phyloP scores from a whole-genome alignment of 2,329 filamentous ascomycete species.

The Hymenoscyphus occultus region DNA sequence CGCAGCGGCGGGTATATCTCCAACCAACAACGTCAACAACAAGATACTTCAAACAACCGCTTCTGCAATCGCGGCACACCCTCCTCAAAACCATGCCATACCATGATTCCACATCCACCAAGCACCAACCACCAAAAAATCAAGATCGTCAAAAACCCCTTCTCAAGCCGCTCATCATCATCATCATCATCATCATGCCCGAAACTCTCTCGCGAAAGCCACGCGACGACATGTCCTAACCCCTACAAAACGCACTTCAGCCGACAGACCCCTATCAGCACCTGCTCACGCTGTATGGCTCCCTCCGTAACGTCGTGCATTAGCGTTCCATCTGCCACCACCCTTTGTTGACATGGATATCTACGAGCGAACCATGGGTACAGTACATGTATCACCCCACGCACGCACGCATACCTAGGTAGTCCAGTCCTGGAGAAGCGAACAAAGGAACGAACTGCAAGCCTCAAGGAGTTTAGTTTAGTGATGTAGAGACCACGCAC shows the following conservation, averaged over 20 bases:
- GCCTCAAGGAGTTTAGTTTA: no score
- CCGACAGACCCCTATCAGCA: background rate
- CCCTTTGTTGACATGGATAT: background rate
- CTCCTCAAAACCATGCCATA: background rate
- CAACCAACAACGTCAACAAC: background rate
- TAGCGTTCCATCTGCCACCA: slow-evolving; percentile 1
- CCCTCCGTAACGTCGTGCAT: background rate
- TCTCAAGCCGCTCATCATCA: slow-evolving; percentile 4
- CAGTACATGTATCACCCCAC: no score
- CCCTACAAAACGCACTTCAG: background rate
- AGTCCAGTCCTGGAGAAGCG: no score
- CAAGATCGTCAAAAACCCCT: background rate
- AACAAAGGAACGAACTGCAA: no score
- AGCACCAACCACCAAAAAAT: background rate
- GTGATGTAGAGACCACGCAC: no score
- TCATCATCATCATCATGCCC: background rate
- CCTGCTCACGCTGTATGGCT: background rate
- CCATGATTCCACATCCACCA: background rate
- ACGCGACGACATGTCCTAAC: background rate
- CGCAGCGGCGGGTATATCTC: background rate
- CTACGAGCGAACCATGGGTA: background rate
- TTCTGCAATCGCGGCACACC: background rate
- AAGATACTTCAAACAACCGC: background rate
- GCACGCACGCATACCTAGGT: no score
- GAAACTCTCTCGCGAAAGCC: background rate